Evolutionary conservation across 495 filamentous ascomycete genomes (phyloP), one percentile per base, ranked within the genome.

Genomic region (Baudoinia panamericana): DNA sequence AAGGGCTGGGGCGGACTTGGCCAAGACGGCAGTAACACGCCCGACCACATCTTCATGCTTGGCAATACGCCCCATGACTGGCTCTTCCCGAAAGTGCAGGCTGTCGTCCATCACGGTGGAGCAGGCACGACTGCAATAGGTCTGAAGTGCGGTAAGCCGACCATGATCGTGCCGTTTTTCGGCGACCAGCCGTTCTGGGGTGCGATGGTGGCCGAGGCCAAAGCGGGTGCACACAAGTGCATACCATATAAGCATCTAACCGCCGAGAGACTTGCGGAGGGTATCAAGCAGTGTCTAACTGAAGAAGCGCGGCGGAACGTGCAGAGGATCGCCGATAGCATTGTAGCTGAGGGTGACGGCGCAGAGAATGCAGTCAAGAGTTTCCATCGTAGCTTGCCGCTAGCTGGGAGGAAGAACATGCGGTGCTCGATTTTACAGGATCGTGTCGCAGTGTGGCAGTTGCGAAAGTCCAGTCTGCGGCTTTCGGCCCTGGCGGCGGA

Each of bases 181-280:
- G 59, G 59, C 32, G 59, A 63, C 34, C 84, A 93, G 59, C 68
- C 73, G 12, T 90, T 90, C 57, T 93, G 84, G 84, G 84, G 82
- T 8, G 58, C 66, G 4, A 84, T 84, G 73, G 67, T 87, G 3
- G 69, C 69, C 0, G 64, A 63, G 16, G 68, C 75, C 2, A 70
- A 72, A 3, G 81, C 81, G 11, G 84, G 84, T 1, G 71, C 80
- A 1, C 44, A 57, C 16, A 58, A 67, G 20, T 75, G 81, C 1
- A 71, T 86, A n/a, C 80, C 78, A 0, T 78, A 84, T 58, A 83
- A 81, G 52, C 62, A 66, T 1, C 58, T 90, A 0, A 79, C 64
- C 3, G 66, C 64, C 0, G 70, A 82, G 24, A 71, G 66, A 19
- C 63, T 84, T 2, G 76, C 72, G 11, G 72, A 78, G 8, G 83